Evolutionary conservation across 108 stramenopile species (phyloP).

Genomic region (Seminavis robusta): DNA sequence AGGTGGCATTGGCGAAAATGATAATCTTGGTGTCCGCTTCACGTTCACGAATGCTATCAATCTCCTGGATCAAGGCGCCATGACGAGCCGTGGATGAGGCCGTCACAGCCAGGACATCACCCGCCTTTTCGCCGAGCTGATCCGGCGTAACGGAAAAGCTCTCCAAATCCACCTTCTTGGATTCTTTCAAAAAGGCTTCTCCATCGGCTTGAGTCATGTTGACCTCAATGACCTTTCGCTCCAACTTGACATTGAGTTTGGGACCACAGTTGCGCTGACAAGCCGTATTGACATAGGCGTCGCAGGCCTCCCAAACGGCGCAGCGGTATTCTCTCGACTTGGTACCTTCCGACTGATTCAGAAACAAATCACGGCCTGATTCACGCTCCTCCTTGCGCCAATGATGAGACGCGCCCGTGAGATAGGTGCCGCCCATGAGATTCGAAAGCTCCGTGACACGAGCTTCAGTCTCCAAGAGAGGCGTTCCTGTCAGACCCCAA

Average conservation of each 20-base stretch:
- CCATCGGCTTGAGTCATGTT: constrained; percentile 21
- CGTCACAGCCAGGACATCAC: constrained; percentile 19
- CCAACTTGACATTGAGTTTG: no score
- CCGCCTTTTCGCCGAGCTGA: no score
- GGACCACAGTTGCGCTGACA: no score
- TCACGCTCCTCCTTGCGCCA: constrained; percentile 31
- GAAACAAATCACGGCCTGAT: constrained; percentile 27
- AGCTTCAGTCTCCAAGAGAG: no score
- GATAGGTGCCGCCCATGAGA: no score
- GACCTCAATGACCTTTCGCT: constrained; percentile 8
- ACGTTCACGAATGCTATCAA: constrained; percentile 16
- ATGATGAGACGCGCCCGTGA: constrained; percentile 24
- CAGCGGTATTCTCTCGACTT: constrained; percentile 25
- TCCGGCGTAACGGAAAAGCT: constrained; percentile 19
- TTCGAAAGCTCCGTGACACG: no score
- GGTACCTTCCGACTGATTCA: constrained; percentile 27
- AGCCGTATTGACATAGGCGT: constrained; percentile 19
- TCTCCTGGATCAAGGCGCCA: constrained; percentile 15
- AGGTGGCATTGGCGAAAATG: constrained; percentile 26
- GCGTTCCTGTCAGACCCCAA: no score
- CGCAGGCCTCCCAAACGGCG: constrained; percentile 13
- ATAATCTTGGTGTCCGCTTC: constrained; percentile 31
- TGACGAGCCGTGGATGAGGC: constrained; percentile 17
- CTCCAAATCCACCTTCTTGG: constrained; percentile 15
- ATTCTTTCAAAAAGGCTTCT: constrained; percentile 11